A percentile compares a stretch with the other conserved stretches of the same genome.
phyloP scores from a whole-genome alignment of 2,329 filamentous ascomycete genomes.

The Fusarium papillatum region DNA sequence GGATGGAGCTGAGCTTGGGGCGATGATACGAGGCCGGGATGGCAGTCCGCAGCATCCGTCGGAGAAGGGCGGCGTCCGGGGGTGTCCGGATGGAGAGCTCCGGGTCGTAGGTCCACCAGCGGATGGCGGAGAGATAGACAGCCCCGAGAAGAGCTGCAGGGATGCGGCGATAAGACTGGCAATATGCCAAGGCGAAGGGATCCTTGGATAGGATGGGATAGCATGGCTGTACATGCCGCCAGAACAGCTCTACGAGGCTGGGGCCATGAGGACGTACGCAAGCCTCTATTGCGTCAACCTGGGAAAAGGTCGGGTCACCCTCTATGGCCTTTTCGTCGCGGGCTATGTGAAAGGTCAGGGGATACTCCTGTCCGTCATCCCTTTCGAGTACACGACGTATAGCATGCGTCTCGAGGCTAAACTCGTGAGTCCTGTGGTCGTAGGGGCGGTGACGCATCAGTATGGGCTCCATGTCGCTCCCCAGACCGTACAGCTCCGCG shows the following conservation, averaged over 20 bases:
- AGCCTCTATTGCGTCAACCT: conserved; percentile 64
- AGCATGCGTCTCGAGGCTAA: conserved; percentile 70
- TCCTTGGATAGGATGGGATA: conserved; percentile 68
- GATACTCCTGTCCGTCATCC: conserved; percentile 51
- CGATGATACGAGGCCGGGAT: conserved; percentile 47
- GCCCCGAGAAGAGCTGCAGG: conserved; percentile 66
- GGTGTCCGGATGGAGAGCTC: conserved; percentile 46
- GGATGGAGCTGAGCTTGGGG: conserved; percentile 47
- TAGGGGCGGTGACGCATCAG: conserved; percentile 61
- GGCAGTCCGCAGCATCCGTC: conserved; percentile 40
- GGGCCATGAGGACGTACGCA: conserved; percentile 71
- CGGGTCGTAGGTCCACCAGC: conserved; percentile 65
- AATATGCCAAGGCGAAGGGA: conserved; percentile 66
- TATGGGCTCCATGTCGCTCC: conserved; percentile 51
- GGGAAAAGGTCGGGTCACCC: conserved; percentile 39
- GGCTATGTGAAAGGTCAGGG: conserved; percentile 50
- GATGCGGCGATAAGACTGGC: conserved; percentile 63
- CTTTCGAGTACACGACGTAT: conserved; percentile 70
- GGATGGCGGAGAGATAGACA: conserved; percentile 67
- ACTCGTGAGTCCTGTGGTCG: conserved; percentile 56
- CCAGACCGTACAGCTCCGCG: conserved; percentile 49
- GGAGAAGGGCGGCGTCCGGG: conserved; percentile 42
- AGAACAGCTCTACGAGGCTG: conserved; percentile 73
- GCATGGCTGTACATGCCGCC: conserved; percentile 67
- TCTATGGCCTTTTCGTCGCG: conserved; percentile 48